Conservation (phyloP, 1,139 yeast genomes). For the Candida buenavistaensis region DNA sequence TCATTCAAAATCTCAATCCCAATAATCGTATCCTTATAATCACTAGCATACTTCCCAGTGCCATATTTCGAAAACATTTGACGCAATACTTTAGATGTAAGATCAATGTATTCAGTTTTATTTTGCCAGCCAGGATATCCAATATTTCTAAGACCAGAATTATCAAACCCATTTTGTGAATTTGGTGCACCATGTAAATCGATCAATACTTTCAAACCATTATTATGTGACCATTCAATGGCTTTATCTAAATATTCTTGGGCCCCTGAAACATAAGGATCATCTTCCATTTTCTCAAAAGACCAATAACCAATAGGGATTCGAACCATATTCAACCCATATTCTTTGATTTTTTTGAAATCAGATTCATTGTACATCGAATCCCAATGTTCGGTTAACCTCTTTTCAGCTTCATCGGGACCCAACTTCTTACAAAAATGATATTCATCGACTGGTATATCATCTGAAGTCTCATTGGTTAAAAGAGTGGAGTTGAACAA, state of each 20-base stretch:
- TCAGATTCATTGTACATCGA: slow-evolving; percentile 57
- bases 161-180: slow-evolving; percentile 72
- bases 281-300: slow-evolving; percentile 44
- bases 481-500: slow-evolving; percentile 38
- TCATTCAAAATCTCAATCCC: slow-evolving; percentile 69
- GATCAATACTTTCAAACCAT: slow-evolving; percentile 57
- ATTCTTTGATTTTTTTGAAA: slow-evolving; percentile 43
- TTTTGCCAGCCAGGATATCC: slow-evolving; percentile 53
- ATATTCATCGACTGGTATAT: slow-evolving; percentile 59
- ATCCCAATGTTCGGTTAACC: slow-evolving; percentile 54
- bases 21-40: slow-evolving; percentile 49
- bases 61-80: slow-evolving; percentile 49
- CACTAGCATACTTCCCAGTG: slow-evolving; percentile 22
- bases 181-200: slow-evolving; percentile 70
- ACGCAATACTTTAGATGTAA: slow-evolving; percentile 45
- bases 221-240: slow-evolving; percentile 51
- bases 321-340: slow-evolving; percentile 62
- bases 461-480: slow-evolving; percentile 27
- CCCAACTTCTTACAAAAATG: slow-evolving; percentile 52
- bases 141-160: slow-evolving; percentile 56
- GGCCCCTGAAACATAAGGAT: slow-evolving; percentile 63
- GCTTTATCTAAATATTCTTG: slow-evolving; percentile 54
- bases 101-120: slow-evolving; percentile 36
- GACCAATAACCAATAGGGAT: slow-evolving; percentile 75
- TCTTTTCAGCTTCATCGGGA: slow-evolving; percentile 34